phyloP scores from a whole-genome alignment of 441 rosid genomes.

The Pelargonium fulgidum region DNA sequence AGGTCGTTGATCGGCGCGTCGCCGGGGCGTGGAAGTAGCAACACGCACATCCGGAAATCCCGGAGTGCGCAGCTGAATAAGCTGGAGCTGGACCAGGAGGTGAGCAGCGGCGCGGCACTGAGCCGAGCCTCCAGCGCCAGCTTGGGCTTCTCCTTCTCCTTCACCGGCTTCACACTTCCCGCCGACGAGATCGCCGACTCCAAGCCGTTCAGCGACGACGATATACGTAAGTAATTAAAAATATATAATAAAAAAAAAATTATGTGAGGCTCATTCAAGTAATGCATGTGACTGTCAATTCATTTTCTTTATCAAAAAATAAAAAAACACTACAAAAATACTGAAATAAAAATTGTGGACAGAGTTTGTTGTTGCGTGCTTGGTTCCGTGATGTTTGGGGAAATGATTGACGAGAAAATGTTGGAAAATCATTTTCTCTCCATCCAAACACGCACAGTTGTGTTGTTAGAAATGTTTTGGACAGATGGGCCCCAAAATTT shows the following conservation, averaged over 20 bases:
- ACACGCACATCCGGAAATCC: constrained; percentile 70
- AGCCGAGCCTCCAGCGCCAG: constrained; percentile 96
- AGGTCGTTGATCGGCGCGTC: background rate
- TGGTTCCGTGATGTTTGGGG: too few relatives aligned
- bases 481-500: too few relatives aligned
- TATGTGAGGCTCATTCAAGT: background rate
- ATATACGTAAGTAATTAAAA: constrained; percentile 40
- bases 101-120: constrained; percentile 74
- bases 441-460: too few relatives aligned
- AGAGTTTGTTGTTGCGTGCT: too few relatives aligned
- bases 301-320: background rate
- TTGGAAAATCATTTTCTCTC: too few relatives aligned
- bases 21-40: constrained; percentile 11
- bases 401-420: too few relatives aligned
- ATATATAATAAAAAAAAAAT: background rate
- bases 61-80: constrained; percentile 67
- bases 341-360: background rate
- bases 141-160: constrained; percentile 78
- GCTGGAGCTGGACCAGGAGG: constrained; percentile 51
- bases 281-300: background rate
- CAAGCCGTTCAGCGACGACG: constrained; percentile 82
- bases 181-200: constrained; percentile 73
- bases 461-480: too few relatives aligned
- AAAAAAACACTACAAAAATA: background rate
- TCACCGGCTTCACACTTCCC: constrained; percentile 81